Base-by-base conservation (phyloP, 176 grass and related monocot genomes). In the Zoysia pacifica region DNA sequence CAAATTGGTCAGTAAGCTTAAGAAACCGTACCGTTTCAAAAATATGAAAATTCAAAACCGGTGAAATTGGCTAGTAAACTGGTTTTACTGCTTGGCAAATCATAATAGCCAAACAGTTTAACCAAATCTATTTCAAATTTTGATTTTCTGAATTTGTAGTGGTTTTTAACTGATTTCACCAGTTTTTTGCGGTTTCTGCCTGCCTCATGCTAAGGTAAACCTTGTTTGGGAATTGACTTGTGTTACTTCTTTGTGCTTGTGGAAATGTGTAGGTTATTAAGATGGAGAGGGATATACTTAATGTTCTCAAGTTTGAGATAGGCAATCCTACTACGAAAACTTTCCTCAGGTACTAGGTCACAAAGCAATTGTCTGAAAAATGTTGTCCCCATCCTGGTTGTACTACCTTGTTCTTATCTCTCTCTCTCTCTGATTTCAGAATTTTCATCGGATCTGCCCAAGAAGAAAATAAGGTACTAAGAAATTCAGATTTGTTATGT, bases 321-420 rank as follows among this genome's bases (percentile, higher is more conserved):
- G 93, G 93, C n/a, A 99, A 84, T 87, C 97, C 97, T 64, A 99
- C 93, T 0, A 67, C 79, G 11, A 95, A 93, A 71, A 93, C 86
- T n/a, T 99, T 96, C 78, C 72, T 99, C 15, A 88, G 91, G 91
- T 76, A 52, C 9, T 12, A 87, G 18, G 40, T 47, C 50, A 67
- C 35, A 41, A 60, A 19, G 4, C 65, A 55, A 76, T 35, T 52
- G 0, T 60, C 59, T 44, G 18, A 66, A 10, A 12, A 18, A 56
- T 72, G 6, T 5, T 16, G 11, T 2, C 62, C 2, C 2, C 14
- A 66, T 6, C 62, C 61, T 39, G 67, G 48, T 67, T 80, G 5
- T 18, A 49, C 13, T 64, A 9, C 65, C 48, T 42, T 86, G 69
- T 74, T 69, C 0, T 70, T 86, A 60, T 80, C 48, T 51, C 5